Base-by-base conservation (phyloP, 208 protist genomes). In the Crithidia expoeki region DNA sequence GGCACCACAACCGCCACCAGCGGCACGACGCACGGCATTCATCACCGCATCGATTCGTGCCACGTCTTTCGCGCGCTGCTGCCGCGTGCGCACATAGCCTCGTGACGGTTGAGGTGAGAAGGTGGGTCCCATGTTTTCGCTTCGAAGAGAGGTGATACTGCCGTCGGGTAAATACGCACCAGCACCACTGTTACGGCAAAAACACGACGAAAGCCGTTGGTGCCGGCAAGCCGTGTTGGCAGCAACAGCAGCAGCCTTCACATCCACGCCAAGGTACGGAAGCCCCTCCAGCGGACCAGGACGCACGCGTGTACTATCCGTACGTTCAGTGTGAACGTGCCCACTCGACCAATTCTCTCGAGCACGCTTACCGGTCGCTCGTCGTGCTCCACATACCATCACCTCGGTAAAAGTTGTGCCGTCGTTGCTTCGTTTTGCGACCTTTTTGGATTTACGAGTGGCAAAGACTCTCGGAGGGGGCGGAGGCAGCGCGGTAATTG, bases 71-170 rank as follows among this genome's bases (percentile, higher is more conserved):
- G 52, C 59, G 16, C 71, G 62, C 30, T 70, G 63, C 57, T 59
- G 53, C 7, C 71, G 71, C 30, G 63, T 76, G 38, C 71, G 71
- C 46, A 71, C 71, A 40, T 67, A 76, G 16, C 55, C 52, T 17
- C 23, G 32, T 30, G 16, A 25, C 14, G 63, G 60, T 21, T 28
- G 44, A 9, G 60, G 28, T 21, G 30, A n/a, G n/a, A n/a, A n/a
- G n/a, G n/a, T n/a, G n/a, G n/a, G n/a, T n/a, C n/a, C n/a, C n/a
- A n/a, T n/a, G n/a, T n/a, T n/a, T n/a, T n/a, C n/a, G n/a, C n/a
- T n/a, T n/a, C n/a, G n/a, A n/a, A n/a, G n/a, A n/a, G n/a, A n/a
- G n/a, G n/a, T n/a, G n/a, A n/a, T n/a, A n/a, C n/a, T n/a, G n/a
- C n/a, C n/a, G n/a, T n/a, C n/a, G n/a, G n/a, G n/a, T n/a, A n/a